Evolutionary conservation across 176 grass and related monocot genomes (phyloP).

Genomic region (bread wheat (Triticum aestivum)): IWGSC_CS_RefSeq_v2.1 NC_057806.1:24635469-24635968

Average conservation of each 20-base stretch:
- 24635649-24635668: neutral
- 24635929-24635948: neutral
- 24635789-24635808: slow-evolving; percentile 25
- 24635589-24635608: too few species aligned
- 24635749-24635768: slow-evolving; percentile 35
- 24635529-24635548: neutral
- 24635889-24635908: slow-evolving; percentile 7
- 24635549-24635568: too few species aligned
- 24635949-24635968: slow-evolving; percentile 21
- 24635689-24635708: slow-evolving; percentile 2
- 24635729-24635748: slow-evolving; percentile 9
- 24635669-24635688: slow-evolving; percentile 6
- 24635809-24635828: slow-evolving; percentile 25
- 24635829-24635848: slow-evolving; percentile 38
- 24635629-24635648: neutral
- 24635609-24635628: neutral
- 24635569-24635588: too few species aligned
- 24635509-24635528: too few species aligned
- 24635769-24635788: neutral
- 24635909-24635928: neutral
- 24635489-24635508: too few species aligned
- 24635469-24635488: too few species aligned
- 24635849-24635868: neutral
- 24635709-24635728: slow-evolving; percentile 35
- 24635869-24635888: neutral